Evolutionary conservation across 108 stramenopile genomes (phyloP).

Genomic region (Aurantiochytrium sp.): DNA sequence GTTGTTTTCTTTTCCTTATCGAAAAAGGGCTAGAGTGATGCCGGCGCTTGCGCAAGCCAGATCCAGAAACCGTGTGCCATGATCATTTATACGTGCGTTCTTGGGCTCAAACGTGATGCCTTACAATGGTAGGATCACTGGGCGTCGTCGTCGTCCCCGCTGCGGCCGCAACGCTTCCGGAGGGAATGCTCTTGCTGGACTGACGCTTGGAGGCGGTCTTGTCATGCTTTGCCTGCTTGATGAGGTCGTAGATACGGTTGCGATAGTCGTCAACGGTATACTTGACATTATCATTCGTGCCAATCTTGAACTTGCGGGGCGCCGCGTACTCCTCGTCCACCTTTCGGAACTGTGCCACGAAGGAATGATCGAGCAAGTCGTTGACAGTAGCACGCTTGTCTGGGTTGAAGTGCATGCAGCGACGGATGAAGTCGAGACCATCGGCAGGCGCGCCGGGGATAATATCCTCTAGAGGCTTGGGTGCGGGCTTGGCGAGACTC

Average conservation of each 20-base stretch:
- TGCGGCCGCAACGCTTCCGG: not conserved
- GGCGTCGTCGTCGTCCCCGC: too few relatives aligned
- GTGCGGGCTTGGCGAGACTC: constrained; percentile 28
- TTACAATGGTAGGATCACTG: not conserved
- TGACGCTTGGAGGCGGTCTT: not conserved
- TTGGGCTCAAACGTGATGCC: not conserved
- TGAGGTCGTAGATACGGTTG: constrained; percentile 11
- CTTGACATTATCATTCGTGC: constrained; percentile 8
- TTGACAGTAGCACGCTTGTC: constrained; percentile 30
- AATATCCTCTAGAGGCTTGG: constrained; percentile 16
- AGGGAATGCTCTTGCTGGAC: not conserved
- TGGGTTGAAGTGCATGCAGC: constrained; percentile 50
- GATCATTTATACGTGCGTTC: too few relatives aligned
- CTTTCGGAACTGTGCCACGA: constrained; percentile 49
- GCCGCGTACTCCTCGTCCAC: constrained; percentile 32
- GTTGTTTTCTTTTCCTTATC: too few relatives aligned
- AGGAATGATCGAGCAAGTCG: constrained; percentile 43
- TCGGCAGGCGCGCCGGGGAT: constrained; percentile 39
- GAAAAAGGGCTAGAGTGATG: too few relatives aligned
- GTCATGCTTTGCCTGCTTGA: not conserved
- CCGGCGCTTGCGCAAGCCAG: too few relatives aligned
- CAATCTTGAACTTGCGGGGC: not conserved
- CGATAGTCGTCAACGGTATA: constrained; percentile 28
- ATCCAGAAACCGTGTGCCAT: too few relatives aligned
- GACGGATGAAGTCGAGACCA: constrained; percentile 41